phyloP scores from a whole-genome alignment of 2,329 filamentous ascomycete species.

The Cadophora sp. region DNA sequence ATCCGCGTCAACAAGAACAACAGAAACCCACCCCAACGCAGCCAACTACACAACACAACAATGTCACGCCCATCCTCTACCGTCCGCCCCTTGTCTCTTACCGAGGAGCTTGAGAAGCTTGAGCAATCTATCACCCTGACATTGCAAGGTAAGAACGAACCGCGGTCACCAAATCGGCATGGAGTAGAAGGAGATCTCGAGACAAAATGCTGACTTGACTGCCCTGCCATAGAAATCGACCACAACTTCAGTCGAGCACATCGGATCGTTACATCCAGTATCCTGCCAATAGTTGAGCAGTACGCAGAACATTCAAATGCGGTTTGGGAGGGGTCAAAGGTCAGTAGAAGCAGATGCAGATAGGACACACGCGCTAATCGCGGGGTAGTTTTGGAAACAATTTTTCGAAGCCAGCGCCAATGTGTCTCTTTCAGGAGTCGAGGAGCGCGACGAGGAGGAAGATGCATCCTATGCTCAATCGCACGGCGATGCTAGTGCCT shows the following conservation, averaged over 20 bases:
- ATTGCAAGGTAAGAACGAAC: constrained; percentile 74
- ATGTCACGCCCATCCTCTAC: constrained; percentile 49
- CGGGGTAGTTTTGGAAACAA: constrained; percentile 92
- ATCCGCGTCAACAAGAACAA: not conserved
- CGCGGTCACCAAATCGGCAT: not conserved
- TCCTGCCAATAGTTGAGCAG: constrained; percentile 91
- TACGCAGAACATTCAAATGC: constrained; percentile 93
- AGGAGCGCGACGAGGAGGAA: constrained; percentile 73
- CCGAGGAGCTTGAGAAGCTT: constrained; percentile 93
- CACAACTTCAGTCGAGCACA: constrained; percentile 98
- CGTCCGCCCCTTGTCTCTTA: constrained; percentile 72
- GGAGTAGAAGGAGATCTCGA: not conserved
- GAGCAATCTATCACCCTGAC: constrained; percentile 98
- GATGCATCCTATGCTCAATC: constrained; percentile 49
- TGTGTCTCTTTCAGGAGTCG: constrained; percentile 93
- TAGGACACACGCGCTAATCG: constrained; percentile 28
- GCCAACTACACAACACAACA: constrained; percentile 3
- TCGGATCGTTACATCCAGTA: constrained; percentile 92
- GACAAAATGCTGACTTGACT: constrained; percentile 14
- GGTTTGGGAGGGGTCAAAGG: constrained; percentile 97
- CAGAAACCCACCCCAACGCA: not conserved
- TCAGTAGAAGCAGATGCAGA: constrained; percentile 46
- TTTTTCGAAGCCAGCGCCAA: constrained; percentile 99
- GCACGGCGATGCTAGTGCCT: constrained; percentile 42
- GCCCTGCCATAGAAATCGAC: constrained; percentile 78